These are phyloP conservation scores for Ploettnerulaceae sp. DNA, from an alignment of 2,329 filamentous ascomycete genomes.

Conservation along the genomic window DNA sequence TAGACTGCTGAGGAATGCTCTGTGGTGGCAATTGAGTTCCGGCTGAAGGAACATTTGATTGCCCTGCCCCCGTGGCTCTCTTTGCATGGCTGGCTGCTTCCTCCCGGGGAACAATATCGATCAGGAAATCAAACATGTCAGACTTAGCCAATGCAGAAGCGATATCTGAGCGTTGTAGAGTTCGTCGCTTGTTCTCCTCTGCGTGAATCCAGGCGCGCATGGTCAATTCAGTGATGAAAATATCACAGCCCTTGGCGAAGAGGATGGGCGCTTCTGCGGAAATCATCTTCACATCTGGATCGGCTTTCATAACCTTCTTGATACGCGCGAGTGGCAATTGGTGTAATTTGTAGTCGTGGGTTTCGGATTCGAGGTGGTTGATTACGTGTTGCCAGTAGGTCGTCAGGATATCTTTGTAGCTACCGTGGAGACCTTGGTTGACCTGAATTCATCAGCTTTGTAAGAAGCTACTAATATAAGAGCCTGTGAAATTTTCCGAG, in stretches of 20 bases:
- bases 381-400: constrained; percentile 99
- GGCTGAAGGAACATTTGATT: constrained; percentile 44
- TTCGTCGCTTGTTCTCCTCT: constrained; percentile 96
- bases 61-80: constrained; percentile 48
- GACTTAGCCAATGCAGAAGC: constrained; percentile 93
- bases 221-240: constrained; percentile 97
- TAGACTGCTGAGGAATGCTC: constrained; percentile 41
- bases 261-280: constrained; percentile 96
- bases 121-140: constrained; percentile 99
- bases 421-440: constrained; percentile 87
- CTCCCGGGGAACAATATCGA: constrained; percentile 95
- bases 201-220: constrained; percentile 99
- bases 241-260: constrained; percentile 97
- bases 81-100: constrained; percentile 85
- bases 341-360: constrained; percentile 97
- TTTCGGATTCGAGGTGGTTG: constrained; percentile 88
- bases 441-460: constrained; percentile 52
- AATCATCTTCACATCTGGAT: constrained; percentile 99
- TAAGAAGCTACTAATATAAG: constrained; percentile 20
- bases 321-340: constrained; percentile 95
- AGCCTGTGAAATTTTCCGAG: not conserved
- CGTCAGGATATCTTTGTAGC: constrained; percentile 94
- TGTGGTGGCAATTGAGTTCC: constrained; percentile 48
- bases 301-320: constrained; percentile 99
- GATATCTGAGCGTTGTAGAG: constrained; percentile 92